A percentile compares a stretch with the other conserved stretches of the same genome.
Conservation (phyloP, 2,329 filamentous ascomycete genomes). For the Monilinia fructicola region DNA sequence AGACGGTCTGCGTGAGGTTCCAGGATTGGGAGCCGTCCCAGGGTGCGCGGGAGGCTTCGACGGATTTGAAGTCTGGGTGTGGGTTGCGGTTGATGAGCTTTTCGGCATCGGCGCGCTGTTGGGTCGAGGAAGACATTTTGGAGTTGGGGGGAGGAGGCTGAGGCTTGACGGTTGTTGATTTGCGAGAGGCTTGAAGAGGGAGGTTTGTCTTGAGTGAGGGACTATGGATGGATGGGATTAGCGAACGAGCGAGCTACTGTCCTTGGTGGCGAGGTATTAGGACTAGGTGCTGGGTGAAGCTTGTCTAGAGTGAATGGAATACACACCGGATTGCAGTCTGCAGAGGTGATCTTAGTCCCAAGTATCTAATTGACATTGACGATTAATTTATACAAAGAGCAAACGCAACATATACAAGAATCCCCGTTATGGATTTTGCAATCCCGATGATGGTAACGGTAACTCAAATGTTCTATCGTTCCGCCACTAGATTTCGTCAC, state of each 20-base stretch:
- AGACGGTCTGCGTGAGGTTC: conserved; percentile 61
- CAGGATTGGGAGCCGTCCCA: conserved; percentile 54
- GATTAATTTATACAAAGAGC: background rate
- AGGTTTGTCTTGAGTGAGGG: background rate
- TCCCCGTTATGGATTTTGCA: background rate
- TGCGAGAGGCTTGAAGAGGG: background rate
- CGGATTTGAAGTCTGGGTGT: conserved; percentile 72
- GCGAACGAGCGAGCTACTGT: background rate
- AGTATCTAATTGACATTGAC: background rate
- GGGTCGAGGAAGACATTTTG: conserved; percentile 27
- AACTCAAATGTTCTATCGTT: background rate
- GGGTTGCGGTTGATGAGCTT: conserved; percentile 57
- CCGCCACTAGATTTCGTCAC: conserved; percentile 8
- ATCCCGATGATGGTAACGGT: background rate
- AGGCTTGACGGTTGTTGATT: background rate
- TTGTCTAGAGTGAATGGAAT: background rate
- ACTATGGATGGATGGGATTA: conserved; percentile 8
- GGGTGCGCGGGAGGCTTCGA: conserved; percentile 64
- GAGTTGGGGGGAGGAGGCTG: conserved; percentile 16
- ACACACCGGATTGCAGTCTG: background rate
- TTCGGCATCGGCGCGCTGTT: conserved; percentile 34
- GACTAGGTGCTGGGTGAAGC: background rate
- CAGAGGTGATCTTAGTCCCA: background rate
- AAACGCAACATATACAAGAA: background rate
- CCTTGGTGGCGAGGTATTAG: background rate